Base-by-base conservation (phyloP, 129 eudicot genomes). In the Logfia minima region DNA sequence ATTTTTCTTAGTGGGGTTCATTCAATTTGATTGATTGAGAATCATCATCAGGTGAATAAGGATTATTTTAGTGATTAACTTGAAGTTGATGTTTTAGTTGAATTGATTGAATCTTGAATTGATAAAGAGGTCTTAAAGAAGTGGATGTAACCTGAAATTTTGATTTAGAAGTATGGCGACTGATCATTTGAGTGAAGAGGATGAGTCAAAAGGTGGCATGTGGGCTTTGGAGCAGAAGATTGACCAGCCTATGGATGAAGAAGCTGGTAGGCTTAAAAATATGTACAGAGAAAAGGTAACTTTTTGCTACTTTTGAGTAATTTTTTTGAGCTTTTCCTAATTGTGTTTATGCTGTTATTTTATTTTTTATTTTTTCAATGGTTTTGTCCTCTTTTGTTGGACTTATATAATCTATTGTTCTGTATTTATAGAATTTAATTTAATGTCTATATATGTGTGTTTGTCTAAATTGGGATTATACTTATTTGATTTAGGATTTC, bases 201-300 rank as follows among this genome's bases (percentile, higher is more conserved):
- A 71, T 72, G 92, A 86, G 70, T 83, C 82, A 6, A 91, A 83
- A 82, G 97, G 97, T 31, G 82, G 97, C 69, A 87, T 94, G 96
- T 94, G 98, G 98, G 93, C 37, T 80, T 85, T 94, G 85, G 97
- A 91, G 67, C 96, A 94, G 84, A 94, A 84, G 79, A 90, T 91
- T 86, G 98, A 94, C 76, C 98, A 91, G 77, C 92, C 98, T 62
- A 94, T 94, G 98, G 98, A 94, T 76, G 98, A 91, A 77, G 98
- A 94, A 74, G 98, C 96, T 65, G 98, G 92, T 67, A 89, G 88
- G 59, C 87, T 94, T 8, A 87, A 75, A 81, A 89, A 87, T 73
- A 88, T 88, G 91, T 91, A 89, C 56, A 78, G 89, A 82, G 97
- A 91, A 87, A 91, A 94, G 96, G 98, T 89, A 28, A 41, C 35